Base-by-base conservation (phyloP, 768 basidiomycete genomes). In the Termitomyces sp. region DNA sequence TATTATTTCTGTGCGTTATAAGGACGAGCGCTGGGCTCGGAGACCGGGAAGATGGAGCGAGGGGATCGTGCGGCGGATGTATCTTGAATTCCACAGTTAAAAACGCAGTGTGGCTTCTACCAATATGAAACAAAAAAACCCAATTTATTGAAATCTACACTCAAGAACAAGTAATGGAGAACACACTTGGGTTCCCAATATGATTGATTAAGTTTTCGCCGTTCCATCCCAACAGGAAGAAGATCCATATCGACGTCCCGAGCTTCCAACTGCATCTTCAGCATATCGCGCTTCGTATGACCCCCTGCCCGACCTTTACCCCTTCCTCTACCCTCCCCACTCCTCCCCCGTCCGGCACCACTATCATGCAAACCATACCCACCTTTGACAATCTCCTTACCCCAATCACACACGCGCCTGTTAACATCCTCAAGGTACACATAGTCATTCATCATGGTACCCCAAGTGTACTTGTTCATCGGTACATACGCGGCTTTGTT, bases 381-480 rank as follows among this genome's bases (percentile, higher is more conserved):
- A 57, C 90, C 81, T 53, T 76, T 75, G 61, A 79, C 79, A 59
- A 92, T 88, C 65, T 91, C 82, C 64, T 73, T 69, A 0, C 88
- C 92, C 86, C 88, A 90, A 13, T 82, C 84, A 22, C 78, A 76
- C n/a, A 88, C 85, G 63, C 80, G 85, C 62, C 94, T 73, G 22
- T 89, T 84, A 32, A 93, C 71, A 18, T 92, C 90, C 72, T 97
- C 94, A 62, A 97, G 76, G 68, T 86, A 94, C 43, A 78, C 77
- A 69, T 94, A 97, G 72, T 97, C 94, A 64, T 87, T 81, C 86
- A 93, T 89, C 86, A 96, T 87, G 28, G 82, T 80, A 9, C 92
- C 91, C 83, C 90, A 92, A 5, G 83, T 81, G 66, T 93, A 96
- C 63, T 84, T 68, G 64, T 91, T 93, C 84, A 94, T 87, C 13